Evolutionary conservation across 2,329 filamentous ascomycete species (phyloP), one percentile per base, ranked within the genome.

Genomic region (Anisogramma anomala): DNA sequence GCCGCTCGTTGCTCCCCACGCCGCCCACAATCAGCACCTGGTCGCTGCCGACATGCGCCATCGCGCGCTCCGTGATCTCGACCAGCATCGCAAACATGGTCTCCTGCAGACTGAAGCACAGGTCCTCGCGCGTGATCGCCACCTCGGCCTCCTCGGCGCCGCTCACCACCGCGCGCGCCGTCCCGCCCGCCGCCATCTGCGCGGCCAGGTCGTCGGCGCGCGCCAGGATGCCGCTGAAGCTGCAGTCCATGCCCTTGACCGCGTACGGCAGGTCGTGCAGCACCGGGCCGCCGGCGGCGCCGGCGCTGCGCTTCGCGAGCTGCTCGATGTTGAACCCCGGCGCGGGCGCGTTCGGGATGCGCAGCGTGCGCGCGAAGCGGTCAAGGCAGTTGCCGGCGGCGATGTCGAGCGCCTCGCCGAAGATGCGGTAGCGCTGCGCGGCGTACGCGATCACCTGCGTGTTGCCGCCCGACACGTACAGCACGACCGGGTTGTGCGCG

Each of bases 311-410:
- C 51, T 72, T 74, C 46, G 91, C 91, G 36, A 96, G 68, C 63
- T 94, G 85, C 67, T 98, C 91, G 52, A 98, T 95, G 58, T 98
- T 98, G 63, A 96, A 95, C 1, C 91, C 91, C 0, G 91, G 91
- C 1, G 91, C 91, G 0, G 91, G 91, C 59, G 98, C 89, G 60
- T 98, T 98, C 58, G 82, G 82, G 56, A 98, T 95, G 52, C 75
- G 74, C 35, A 98, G 71, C 3, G 88, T 94, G 52, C 91, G 79
- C 23, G 91, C 91, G 59, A 98, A 96, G 25, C 91, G 79, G 62
- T 98, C 91, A 34, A 98, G 77, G 59, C 91, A 96, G 65, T 98
- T 98, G 4, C 91, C 91, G 9, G 98, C 89, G 11, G 91, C 91
- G 50, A 96, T 96, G 58, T 98, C 91, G 38, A 98, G 78, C 2